A percentile compares a stretch with the other conserved stretches of the same genome.
Conservation (phyloP, 768 basidiomycete species). For the Mycena leptocephala region DNA sequence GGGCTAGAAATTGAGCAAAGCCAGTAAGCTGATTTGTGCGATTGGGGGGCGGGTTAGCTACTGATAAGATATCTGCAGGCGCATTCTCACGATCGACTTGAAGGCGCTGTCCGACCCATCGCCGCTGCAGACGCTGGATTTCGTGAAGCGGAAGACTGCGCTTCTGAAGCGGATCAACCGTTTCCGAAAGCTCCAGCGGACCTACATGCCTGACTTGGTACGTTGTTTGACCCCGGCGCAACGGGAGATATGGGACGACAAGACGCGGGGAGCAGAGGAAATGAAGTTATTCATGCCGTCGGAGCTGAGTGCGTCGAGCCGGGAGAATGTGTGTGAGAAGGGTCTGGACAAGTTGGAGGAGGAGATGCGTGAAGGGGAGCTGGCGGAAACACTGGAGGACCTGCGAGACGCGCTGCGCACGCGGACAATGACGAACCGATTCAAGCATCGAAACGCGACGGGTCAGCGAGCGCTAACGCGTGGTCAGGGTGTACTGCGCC, state of each 20-base stretch:
- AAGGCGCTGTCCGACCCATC: no score
- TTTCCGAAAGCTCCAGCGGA: background rate
- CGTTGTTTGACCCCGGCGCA: background rate
- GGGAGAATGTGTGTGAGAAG: background rate
- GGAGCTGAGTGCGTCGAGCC: background rate
- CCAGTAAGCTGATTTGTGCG: no score
- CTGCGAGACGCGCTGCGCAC: background rate
- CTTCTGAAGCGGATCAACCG: no score
- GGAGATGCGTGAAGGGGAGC: constrained; percentile 1
- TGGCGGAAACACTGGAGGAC: background rate
- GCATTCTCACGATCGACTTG: no score
- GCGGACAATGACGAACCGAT: background rate
- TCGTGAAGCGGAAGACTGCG: no score
- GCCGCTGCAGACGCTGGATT: no score
- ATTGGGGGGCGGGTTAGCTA: no score
- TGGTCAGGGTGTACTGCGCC: background rate
- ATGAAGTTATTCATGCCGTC: constrained; percentile 10
- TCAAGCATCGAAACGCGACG: background rate
- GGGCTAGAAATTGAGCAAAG: background rate
- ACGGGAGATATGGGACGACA: background rate
- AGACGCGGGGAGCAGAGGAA: background rate
- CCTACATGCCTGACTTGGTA: background rate
- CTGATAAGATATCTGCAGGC: no score
- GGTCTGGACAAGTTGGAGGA: background rate
- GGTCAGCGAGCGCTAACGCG: constrained; percentile 6